Evolutionary conservation across 2,329 filamentous ascomycete genomes (phyloP).

Genomic region (Penicillium nordicum): DNA sequence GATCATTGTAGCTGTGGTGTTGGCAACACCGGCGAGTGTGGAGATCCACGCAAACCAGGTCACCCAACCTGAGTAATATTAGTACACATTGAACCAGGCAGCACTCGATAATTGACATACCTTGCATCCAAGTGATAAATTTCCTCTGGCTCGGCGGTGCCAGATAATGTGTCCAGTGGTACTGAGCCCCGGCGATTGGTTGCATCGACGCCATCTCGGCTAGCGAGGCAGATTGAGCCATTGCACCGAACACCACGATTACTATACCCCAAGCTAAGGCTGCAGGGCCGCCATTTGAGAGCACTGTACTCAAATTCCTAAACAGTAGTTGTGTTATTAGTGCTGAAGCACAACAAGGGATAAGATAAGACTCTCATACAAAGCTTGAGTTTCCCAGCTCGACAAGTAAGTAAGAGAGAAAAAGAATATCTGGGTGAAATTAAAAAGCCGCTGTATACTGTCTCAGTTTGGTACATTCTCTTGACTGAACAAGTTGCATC

Average conservation of each 20-base stretch:
- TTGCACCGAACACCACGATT: constrained; percentile 24
- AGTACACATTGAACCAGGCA: not conserved
- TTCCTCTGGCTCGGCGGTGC: constrained; percentile 27
- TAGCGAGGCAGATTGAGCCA: constrained; percentile 29
- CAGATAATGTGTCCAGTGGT: constrained; percentile 42
- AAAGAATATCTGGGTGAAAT: constrained; percentile 13
- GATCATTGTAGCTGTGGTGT: constrained; percentile 36
- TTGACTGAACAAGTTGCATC: not conserved
- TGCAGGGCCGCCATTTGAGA: constrained; percentile 26
- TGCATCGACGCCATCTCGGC: constrained; percentile 43
- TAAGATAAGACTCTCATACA: not conserved
- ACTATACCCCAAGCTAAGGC: constrained; percentile 27
- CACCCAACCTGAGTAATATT: constrained; percentile 34
- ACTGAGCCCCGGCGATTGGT: constrained; percentile 43
- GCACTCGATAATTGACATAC: constrained; percentile 17
- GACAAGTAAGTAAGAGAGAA: constrained; percentile 13
- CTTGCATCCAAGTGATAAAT: constrained; percentile 35
- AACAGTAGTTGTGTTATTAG: not conserved
- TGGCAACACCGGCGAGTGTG: constrained; percentile 33
- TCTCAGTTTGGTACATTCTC: not conserved
- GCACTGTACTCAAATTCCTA: constrained; percentile 5
- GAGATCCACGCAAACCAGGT: constrained; percentile 45
- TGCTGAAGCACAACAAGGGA: not conserved
- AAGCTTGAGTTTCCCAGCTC: constrained; percentile 12
- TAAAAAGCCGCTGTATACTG: constrained; percentile 8